Base-by-base conservation (phyloP, 148 eudicot species). In the Silene latifolia region DNA sequence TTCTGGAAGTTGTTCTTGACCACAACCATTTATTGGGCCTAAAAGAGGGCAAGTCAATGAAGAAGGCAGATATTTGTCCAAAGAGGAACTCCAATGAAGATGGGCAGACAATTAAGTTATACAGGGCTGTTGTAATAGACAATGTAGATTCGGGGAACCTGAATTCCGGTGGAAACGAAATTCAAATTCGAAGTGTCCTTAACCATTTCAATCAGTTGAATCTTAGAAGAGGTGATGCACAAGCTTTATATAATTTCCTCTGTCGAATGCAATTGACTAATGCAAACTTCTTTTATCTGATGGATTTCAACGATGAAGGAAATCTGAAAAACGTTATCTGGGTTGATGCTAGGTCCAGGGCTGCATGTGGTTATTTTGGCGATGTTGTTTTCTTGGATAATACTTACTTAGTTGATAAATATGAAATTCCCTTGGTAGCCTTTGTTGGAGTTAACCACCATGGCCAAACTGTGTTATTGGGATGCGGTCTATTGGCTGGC, bases 391-490 rank as follows among this genome's bases (percentile, higher is more conserved):
- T 80, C 80, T 39, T 93, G 46, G 98, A 93, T 79, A 89, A 83
- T 27, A 80, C 89, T 23, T 86, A 78, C 81, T 73, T 89, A 81
- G 77, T 84, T 29, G 84, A 81, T 77, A 86, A 82, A 78, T 88
- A 81, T 81, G 93, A 89, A 72, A 81, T 82, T 68, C 96, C 98
- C 11, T 82, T 93, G 72, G 93, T 85, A 71, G 81, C 83, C 9
- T 86, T 93, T 83, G 85, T 89, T 51, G 98, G 98, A 65, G 77
- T 84, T 44, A 93, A 93, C 84, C 89, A 93, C 73, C 98, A 93
- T 76, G 87, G 89, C 48, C 93, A 89, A 70, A 73, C 89, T 15
- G 84, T 85, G 53, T 79, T 90, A 54, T 74, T 93, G 54, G 98
- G 93, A 27, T 89, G 90, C 77, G 98, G 91, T 59, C 78, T 93